Conservation (phyloP, 805 yeast species). For the Kuraishia molischiana region DNA sequence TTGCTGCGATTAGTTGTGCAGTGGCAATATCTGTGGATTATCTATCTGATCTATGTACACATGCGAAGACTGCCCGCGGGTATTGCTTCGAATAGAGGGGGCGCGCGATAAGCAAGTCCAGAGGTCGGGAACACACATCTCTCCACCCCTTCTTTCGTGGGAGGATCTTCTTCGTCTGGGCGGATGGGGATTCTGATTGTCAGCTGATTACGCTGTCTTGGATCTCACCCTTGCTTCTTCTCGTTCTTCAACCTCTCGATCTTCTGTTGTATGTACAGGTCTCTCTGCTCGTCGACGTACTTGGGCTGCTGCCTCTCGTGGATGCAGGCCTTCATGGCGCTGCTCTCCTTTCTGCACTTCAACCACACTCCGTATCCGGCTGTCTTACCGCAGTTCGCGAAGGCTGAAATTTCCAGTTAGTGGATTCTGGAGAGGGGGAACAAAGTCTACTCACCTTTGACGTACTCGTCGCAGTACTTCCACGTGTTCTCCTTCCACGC, state of each 20-base stretch:
- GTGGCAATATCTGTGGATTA: too few species aligned
- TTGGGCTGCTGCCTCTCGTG: slow-evolving; percentile 47
- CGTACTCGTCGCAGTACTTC: slow-evolving; percentile 56
- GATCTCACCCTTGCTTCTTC: too few species aligned
- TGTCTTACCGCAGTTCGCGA: slow-evolving; percentile 55
- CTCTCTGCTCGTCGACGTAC: slow-evolving; percentile 62
- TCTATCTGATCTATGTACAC: too few species aligned
- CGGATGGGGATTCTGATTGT: too few species aligned
- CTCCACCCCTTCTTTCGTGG: too few species aligned
- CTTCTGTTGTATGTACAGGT: slow-evolving; percentile 51
- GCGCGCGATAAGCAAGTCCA: too few species aligned
- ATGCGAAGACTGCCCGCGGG: too few species aligned
- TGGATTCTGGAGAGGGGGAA: background rate
- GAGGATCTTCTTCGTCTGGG: too few species aligned
- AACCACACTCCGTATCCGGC: slow-evolving; percentile 59
- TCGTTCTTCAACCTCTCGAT: slow-evolving; percentile 23
- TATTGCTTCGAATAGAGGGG: too few species aligned
- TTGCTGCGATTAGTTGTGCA: too few species aligned
- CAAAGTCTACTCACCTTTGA: slow-evolving; percentile 48
- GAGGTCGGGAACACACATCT: too few species aligned
- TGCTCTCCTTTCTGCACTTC: slow-evolving; percentile 50
- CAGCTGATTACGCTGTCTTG: too few species aligned
- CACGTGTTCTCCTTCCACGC: slow-evolving; percentile 64
- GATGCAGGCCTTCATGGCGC: slow-evolving; percentile 56
- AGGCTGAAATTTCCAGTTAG: slow-evolving; percentile 22